Evolutionary conservation across 2,329 filamentous ascomycete genomes (phyloP), one percentile per base, ranked within the genome.

Genomic region (Fusarium sp.): DNA sequence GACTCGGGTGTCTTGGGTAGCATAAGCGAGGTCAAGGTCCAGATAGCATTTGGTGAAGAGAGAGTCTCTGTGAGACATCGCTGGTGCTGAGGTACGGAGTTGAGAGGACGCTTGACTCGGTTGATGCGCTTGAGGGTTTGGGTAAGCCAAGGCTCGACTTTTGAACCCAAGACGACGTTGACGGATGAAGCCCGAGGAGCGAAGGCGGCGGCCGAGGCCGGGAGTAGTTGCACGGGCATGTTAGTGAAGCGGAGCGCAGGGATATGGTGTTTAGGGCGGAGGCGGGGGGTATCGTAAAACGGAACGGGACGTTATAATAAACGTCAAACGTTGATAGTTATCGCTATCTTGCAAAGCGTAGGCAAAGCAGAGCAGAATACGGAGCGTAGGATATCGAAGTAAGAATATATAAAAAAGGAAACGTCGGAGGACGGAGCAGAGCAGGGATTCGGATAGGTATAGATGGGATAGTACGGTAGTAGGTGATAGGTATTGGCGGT

Each of bases 91-190:
- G 93, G 91, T 49, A 98, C 93, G 80, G 93, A 98, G 88, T 99
- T 99, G 81, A 98, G 88, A 65, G 96, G 95, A 75, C 96, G 92
- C 88, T 98, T 99, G 76, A 98, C 90, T 73, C 92, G 89, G 87
- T 97, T 98, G 84, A 98, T 94, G 80, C 96, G 91, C 88, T 98
- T 98, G 76, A 99, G 87, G 13, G 94, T 97, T 78, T 94, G 93
- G 36, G 96, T 99, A 81, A 98, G 88, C 96, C 96, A 99, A 63
- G 94, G 92, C 84, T 98, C 94, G 76, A 97, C 90, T 84, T 96
- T 97, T 79, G 91, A 92, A 77, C 91, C 92, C 76, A 99, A 86
- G 64, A 99, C 96, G 73, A 99, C 93, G 79, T 97, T 98, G 80
- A 97, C 95, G 26, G 93, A 94, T 49, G 94, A 94, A 62, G 89